Base-by-base conservation (phyloP, 2,329 filamentous ascomycete species). In the Xylaria hypoxylon region DNA sequence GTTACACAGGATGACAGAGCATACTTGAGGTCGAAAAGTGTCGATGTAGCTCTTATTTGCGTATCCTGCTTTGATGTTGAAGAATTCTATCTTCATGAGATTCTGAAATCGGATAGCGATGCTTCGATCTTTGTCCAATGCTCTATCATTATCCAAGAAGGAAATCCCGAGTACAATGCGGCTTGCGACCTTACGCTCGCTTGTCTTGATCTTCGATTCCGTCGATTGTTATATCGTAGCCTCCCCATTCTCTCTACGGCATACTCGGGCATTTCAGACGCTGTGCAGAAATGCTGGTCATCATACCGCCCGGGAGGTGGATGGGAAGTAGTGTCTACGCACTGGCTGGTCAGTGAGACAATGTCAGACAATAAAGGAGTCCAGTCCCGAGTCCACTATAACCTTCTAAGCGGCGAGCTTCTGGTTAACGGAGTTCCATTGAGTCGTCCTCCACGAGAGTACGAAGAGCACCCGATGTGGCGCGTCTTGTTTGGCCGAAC, bases 351-450 rank as follows among this genome's bases (percentile, higher is more conserved):
- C 13, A 59, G 28, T 3, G 52, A 62, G 31, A 35, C 52, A 24
- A 47, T 13, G 1, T 11, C n/a, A n/a, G n/a, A n/a, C n/a, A n/a
- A n/a, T n/a, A n/a, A n/a, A n/a, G n/a, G n/a, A n/a, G n/a, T n/a
- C n/a, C n/a, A n/a, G 6, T 57, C 57, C n/a, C n/a, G n/a, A 28
- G 78, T 86, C 3, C 80, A 84, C 28, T 83, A 83, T 68, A 86
- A 87, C 66, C 55, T 87, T 0, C 68, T 90, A 2, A 83, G 79
- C 0, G 86, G 83, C 0, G 78, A 83, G 26, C 75, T 90, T 0
- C 77, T 88, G 0, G 80, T 89, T 0, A 79, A 88, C 62, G 86
- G 86, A 0, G 47, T 76, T 1, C 86, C 84, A 0, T 69, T 88
- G 0, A 73, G 79, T 3, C 79, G 82, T 2, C 77, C 89, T 0